These are phyloP conservation scores for Nowakowskiella sp. DNA, from an alignment of 192 early-diverging fungal species.

Conservation along the genomic window DNA sequence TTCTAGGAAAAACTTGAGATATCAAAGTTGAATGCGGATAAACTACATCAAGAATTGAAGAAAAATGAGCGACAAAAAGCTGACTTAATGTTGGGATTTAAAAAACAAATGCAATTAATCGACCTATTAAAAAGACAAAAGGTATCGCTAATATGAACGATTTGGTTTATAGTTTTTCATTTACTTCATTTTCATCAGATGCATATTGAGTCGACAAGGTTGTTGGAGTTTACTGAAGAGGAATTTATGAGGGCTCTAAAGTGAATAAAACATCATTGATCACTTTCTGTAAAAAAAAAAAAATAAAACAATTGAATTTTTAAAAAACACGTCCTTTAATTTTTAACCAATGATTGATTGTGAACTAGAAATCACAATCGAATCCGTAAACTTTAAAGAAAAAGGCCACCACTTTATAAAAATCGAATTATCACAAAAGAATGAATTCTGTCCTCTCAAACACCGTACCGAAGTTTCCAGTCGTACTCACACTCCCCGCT, in stretches of 20 bases:
- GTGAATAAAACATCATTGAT: too few species aligned
- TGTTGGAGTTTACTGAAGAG: conserved; percentile 43
- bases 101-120: conserved; percentile 43
- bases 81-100: conserved; percentile 41
- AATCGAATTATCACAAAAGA: too few species aligned
- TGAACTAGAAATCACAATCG: too few species aligned
- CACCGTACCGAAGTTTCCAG: too few species aligned
- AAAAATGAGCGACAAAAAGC: conserved; percentile 39
- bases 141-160: conserved; percentile 11
- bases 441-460: too few species aligned
- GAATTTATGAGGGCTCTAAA: conserved; percentile 40
- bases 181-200: conserved; percentile 15
- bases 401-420: too few species aligned
- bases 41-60: conserved; percentile 36
- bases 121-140: conserved; percentile 50
- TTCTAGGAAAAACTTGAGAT: conserved; percentile 29
- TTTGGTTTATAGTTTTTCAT: neutral
- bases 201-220: conserved; percentile 41
- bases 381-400: too few species aligned
- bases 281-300: too few species aligned
- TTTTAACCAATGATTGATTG: too few species aligned
- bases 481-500: too few species aligned
- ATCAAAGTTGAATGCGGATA: conserved; percentile 16
- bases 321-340: too few species aligned
- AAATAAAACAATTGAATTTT: too few species aligned